Base-by-base conservation (phyloP, 148 eudicot genomes). In the Rhododendron ovatum region DNA sequence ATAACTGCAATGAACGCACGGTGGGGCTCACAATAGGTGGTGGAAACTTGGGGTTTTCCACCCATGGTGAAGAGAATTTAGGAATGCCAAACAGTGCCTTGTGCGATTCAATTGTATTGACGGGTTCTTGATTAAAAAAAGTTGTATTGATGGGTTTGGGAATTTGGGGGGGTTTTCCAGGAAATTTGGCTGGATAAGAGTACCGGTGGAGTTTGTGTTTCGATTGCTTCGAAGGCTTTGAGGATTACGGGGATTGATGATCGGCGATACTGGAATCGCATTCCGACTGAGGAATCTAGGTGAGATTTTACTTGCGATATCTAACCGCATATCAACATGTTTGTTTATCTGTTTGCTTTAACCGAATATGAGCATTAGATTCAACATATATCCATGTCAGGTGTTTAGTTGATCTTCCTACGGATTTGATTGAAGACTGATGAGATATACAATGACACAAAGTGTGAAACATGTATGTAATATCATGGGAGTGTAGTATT, bases 261-360 rank as follows among this genome's bases (percentile, higher is more conserved):
- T 86, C 89, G 99, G 88, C 89, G 99, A 83, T 97, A 95, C 77
- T 97, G 99, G 99, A 97, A 91, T 91, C 91, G 87, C 76, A 93
- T 97, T 87, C 91, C 95, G 4, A 91, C 94, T 5, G 93, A 95
- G 39, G 98, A 97, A 93, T 97, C 99, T 78, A 93, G 99, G 99
- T 96, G 86, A 88, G 88, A 83, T 88, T 41, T 41, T 76, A 77
- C 39, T 28, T 78, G 43, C 45, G 45, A 73, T 65, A 17, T 83
- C 41, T 17, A 9, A 35, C 7, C 2, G 7, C 61, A 37, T 10
- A 39, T 84, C 17, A 12, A 14, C 22, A 24, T 41, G 33, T 85
- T 26, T 78, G 35, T 30, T 26, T 61, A 1, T 22, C 57, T 5
- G 15, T 18, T 78, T 55, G 47, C 24, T 57, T 11, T 63, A 9